Evolutionary conservation across 2,329 filamentous ascomycete genomes (phyloP).

Genomic region (Colletotrichum horii): DNA sequence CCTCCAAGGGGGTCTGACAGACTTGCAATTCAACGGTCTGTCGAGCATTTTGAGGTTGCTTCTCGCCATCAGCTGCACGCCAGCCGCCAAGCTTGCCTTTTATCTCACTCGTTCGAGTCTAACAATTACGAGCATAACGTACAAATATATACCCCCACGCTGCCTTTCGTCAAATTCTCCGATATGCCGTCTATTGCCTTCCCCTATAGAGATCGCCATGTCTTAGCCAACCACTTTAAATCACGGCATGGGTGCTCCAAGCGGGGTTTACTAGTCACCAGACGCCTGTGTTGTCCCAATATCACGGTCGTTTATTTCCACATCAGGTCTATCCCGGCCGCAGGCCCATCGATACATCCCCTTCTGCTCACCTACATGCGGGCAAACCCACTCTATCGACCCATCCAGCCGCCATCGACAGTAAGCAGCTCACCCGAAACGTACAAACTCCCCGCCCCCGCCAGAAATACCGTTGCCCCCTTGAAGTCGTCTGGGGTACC

Average conservation of each 20-base stretch:
- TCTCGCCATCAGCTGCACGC: background rate
- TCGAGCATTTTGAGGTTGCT: background rate
- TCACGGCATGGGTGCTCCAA: background rate
- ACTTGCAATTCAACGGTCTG: background rate
- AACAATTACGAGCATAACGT: background rate
- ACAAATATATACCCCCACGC: background rate
- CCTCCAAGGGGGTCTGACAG: background rate
- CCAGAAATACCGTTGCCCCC: slow-evolving; percentile 78
- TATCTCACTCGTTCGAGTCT: background rate
- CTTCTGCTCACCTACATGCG: background rate
- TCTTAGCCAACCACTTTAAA: background rate
- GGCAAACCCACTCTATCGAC: slow-evolving; percentile 57
- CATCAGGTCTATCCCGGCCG: background rate
- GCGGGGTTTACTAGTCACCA: background rate
- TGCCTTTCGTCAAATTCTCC: background rate
- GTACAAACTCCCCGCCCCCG: slow-evolving; percentile 76
- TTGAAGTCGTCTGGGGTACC: slow-evolving; percentile 87
- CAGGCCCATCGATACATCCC: background rate
- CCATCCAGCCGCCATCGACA: slow-evolving; percentile 95
- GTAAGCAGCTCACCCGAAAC: slow-evolving; percentile 82
- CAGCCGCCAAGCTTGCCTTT: background rate
- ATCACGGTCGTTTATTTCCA: background rate
- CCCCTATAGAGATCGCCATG: background rate
- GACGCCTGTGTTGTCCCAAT: background rate
- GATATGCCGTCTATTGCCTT: background rate